Base-by-base conservation (phyloP, 495 filamentous ascomycete genomes). In the Aspergillus baeticus region DNA sequence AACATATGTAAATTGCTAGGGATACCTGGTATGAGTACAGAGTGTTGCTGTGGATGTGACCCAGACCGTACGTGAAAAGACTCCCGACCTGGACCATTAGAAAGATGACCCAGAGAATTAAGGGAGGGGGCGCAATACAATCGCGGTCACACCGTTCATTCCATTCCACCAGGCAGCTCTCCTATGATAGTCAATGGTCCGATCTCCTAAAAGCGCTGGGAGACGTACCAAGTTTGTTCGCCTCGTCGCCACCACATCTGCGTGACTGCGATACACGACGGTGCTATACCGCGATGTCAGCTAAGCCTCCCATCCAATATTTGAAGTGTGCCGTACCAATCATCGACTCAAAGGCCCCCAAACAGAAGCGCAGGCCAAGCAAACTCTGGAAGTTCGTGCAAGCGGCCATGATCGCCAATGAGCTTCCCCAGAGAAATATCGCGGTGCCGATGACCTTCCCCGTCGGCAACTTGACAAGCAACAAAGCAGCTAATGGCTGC, bases 241-340 rank as follows among this genome's bases (percentile, higher is more conserved):
- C 71, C 59, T 26, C 81, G 70, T 37, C 78, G 66, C 66, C 77
- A 84, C 81, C 81, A 84, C 81, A 84, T 82, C 58, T 80, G 78
- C 6, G 78, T 78, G 6, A 82, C 70, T 3, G 81, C 78, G 11
- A 83, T 68, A 57, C 80, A 82, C 15, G 73, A 75, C 0, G 80
- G 80, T 5, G 41, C 41, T 43, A 13, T 10, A 3, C 18, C 17
- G 18, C 1, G 17, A 13, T 43, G 22, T 18, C 41, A 10, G 18
- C n/a, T n/a, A n/a, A n/a, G n/a, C n/a, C n/a, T n/a, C n/a, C n/a
- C n/a, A n/a, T n/a, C n/a, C n/a, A n/a, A n/a, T n/a, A n/a, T n/a
- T n/a, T n/a, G n/a, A n/a, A n/a, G n/a, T n/a, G n/a, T n/a, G n/a
- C 20, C 43, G 17, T n/a, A 10, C 78, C 66, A 44, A 64, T 63